Evolutionary conservation across 805 yeast species (phyloP).

Genomic region (Candida nonsorbophila): DNA sequence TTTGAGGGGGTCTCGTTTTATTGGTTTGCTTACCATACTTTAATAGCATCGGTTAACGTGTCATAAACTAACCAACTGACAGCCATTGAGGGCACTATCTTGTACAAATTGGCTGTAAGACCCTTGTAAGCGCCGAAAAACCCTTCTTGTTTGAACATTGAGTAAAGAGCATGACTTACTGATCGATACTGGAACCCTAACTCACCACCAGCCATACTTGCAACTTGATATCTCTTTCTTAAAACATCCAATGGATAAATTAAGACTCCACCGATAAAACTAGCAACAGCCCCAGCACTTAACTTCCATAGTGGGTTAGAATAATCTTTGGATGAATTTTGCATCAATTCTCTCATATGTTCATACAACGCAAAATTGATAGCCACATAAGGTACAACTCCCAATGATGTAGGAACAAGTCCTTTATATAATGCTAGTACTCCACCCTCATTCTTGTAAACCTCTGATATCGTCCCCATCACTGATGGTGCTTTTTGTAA

Average conservation of each 20-base stretch:
- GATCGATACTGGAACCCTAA: slow-evolving; percentile 81
- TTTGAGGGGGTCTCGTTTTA: no score
- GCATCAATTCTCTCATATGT: slow-evolving; percentile 56
- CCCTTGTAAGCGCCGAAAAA: slow-evolving; percentile 67
- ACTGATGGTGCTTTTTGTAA: slow-evolving; percentile 67
- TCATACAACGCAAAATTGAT: slow-evolving; percentile 90
- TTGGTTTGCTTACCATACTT: slow-evolving; percentile 17
- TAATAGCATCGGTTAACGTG: slow-evolving; percentile 45
- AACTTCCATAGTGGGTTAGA: slow-evolving; percentile 53
- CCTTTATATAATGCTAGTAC: slow-evolving; percentile 75
- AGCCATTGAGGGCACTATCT: slow-evolving; percentile 94
- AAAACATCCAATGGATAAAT: slow-evolving; percentile 90
- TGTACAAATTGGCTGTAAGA: slow-evolving; percentile 73
- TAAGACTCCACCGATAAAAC: slow-evolving; percentile 84
- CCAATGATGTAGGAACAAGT: slow-evolving; percentile 81
- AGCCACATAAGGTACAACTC: slow-evolving; percentile 96
- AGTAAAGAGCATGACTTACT: slow-evolving; percentile 64
- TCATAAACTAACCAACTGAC: slow-evolving; percentile 90
- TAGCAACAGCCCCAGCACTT: slow-evolving; percentile 76
- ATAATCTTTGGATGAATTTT: slow-evolving; percentile 27
- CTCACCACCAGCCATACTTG: slow-evolving; percentile 70
- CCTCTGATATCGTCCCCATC: slow-evolving; percentile 46
- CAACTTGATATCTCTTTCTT: slow-evolving; percentile 86
- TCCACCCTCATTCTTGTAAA: slow-evolving; percentile 80
- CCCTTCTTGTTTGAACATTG: slow-evolving; percentile 74